Base-by-base conservation (phyloP, 192 early-diverging fungal genomes). In the Coemansia sp. region DNA sequence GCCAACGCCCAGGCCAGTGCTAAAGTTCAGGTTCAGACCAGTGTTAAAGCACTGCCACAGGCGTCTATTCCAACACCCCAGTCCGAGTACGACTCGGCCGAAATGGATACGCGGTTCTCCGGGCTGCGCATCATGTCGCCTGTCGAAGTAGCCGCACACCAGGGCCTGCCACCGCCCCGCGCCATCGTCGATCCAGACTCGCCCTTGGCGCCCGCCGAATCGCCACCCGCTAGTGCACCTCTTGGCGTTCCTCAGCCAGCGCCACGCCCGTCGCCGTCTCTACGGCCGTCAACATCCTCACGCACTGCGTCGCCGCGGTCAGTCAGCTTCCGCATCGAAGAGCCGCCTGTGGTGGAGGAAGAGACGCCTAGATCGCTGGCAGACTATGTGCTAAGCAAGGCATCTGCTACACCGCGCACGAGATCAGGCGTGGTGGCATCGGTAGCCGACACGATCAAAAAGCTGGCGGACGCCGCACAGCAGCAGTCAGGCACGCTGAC, bases 321-420 rank as follows among this genome's bases (percentile, higher is more conserved):
- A 11, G 80, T 82, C 9, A 82, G 80, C 63, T 82, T 82, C 63
- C 68, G 68, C 38, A 63, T 82, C 58, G 80, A 82, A 40, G 75
- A 77, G 60, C 49, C 52, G 6, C 47, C 72, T 3, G 42, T 14
- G 17, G 33, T 16, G 1, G 42, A 60, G 8, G 60, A 63, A 1
- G 60, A 63, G 44, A 14, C 32, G 38, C 57, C 67, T 4, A 32
- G 35, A 39, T 75, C 81, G 35, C 74, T 84, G 59, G 81, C 81
- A 11, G 81, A 84, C 49, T 84, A 84, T 32, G 80, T 82, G 62
- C 63, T 73, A 37, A 82, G 80, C 80, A 77, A 77, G 59, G 72
- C 75, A 1, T 38, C 57, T 8, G 28, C 40, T 2, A 53, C 68
- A 0, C 17, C 35, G 35, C 50, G 55, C 14, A 19, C 47, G 6